Conservation (phyloP, 78 protist genomes). For the Dictyostelium purpureum region DNA sequence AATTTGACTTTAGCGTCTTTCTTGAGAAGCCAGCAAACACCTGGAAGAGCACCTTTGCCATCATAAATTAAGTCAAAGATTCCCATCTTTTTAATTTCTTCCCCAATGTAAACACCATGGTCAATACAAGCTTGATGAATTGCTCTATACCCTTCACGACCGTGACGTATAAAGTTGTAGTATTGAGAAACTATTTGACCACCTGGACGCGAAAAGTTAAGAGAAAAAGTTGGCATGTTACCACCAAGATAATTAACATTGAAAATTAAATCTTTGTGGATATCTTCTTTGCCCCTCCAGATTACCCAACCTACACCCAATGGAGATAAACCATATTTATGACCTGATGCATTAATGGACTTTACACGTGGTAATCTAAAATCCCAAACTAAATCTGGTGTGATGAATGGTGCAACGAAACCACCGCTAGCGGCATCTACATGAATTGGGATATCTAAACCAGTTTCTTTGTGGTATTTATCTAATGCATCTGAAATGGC, state of each 20-base stretch:
- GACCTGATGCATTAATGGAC: slow-evolving; percentile 71
- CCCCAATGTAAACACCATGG: background rate
- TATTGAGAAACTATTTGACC: slow-evolving; percentile 59
- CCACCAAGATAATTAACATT: slow-evolving; percentile 70
- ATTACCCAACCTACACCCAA: slow-evolving; percentile 60
- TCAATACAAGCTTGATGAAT: slow-evolving; percentile 15
- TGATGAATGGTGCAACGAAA: slow-evolving; percentile 75
- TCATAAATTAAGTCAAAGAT: slow-evolving; percentile 1
- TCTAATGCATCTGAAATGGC: slow-evolving; percentile 14
- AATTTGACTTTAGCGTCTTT: too few relatives aligned
- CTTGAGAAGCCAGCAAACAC: background rate
- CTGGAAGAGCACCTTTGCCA: slow-evolving; percentile 6
- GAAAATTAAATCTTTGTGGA: slow-evolving; percentile 43
- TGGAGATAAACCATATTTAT: slow-evolving; percentile 68
- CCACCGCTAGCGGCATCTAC: slow-evolving; percentile 86
- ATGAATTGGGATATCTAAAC: slow-evolving; percentile 64
- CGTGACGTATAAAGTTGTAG: slow-evolving; percentile 53
- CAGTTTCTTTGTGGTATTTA: slow-evolving; percentile 41
- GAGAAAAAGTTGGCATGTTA: slow-evolving; percentile 64
- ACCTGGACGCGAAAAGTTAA: slow-evolving; percentile 61
- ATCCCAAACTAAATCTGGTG: slow-evolving; percentile 43
- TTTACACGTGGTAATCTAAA: slow-evolving; percentile 57
- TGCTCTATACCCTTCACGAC: slow-evolving; percentile 27
- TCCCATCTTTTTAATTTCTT: background rate
- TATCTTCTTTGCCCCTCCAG: slow-evolving; percentile 19